phyloP scores from a whole-genome alignment of 2,329 filamentous ascomycete species.

The Sporothrix brasiliensis region DNA sequence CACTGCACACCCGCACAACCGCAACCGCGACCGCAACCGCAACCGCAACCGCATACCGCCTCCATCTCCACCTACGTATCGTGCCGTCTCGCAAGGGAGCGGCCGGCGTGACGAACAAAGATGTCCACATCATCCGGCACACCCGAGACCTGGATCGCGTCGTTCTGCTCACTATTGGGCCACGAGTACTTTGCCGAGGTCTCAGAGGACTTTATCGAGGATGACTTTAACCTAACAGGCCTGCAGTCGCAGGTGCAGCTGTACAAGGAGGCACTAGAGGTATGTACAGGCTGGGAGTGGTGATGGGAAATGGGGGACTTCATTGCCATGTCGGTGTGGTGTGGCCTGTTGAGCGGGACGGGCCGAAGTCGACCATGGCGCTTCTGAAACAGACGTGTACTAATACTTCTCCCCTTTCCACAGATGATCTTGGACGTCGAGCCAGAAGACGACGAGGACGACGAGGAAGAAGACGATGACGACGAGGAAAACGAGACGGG shows the following conservation, averaged over 20 bases:
- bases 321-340: background rate
- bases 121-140: constrained; percentile 65
- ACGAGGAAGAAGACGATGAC: constrained; percentile 79
- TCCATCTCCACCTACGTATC: background rate
- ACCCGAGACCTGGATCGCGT: constrained; percentile 94
- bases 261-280: constrained; percentile 97
- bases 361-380: background rate
- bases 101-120: constrained; percentile 5
- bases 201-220: constrained; percentile 98
- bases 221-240: constrained; percentile 98
- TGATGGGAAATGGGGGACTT: too few relatives aligned
- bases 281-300: constrained; percentile 41
- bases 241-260: constrained; percentile 93
- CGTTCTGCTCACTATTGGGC: constrained; percentile 91
- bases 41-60: background rate
- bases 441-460: constrained; percentile 89
- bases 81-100: constrained; percentile 9
- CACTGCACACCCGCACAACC: background rate
- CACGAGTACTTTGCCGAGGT: constrained; percentile 99
- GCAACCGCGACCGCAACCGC: too few relatives aligned
- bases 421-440: constrained; percentile 98
- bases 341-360: too few relatives aligned
- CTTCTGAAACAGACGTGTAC: background rate
- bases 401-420: background rate
- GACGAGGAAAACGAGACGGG: constrained; percentile 71